phyloP scores from a whole-genome alignment of 2,329 filamentous ascomycete species.

The Sporothrix sp. region DNA sequence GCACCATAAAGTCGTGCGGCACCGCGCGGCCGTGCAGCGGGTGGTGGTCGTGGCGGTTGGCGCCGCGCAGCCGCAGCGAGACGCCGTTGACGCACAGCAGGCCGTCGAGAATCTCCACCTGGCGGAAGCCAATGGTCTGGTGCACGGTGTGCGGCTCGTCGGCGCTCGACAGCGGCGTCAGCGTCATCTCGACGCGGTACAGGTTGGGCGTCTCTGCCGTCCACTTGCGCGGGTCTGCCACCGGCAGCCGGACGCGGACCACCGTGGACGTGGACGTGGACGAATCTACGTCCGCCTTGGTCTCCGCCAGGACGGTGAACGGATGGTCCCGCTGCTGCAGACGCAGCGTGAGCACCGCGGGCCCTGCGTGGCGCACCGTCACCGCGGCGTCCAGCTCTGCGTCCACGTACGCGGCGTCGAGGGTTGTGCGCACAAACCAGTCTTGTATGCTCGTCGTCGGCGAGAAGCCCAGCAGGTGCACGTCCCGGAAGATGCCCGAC shows the following conservation, averaged over 20 bases:
- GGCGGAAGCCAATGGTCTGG: constrained; percentile 54
- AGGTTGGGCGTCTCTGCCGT: constrained; percentile 57
- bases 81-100: constrained; percentile 54
- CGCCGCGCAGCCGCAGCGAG: constrained; percentile 51
- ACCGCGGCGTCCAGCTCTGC: constrained; percentile 41
- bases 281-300: neutral
- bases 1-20: constrained; percentile 49
- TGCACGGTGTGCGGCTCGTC: constrained; percentile 30
- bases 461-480: constrained; percentile 50
- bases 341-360: constrained; percentile 28
- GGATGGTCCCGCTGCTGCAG: constrained; percentile 22
- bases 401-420: constrained; percentile 42
- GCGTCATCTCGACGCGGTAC: constrained; percentile 42
- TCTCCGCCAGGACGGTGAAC: neutral
- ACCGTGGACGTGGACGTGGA: neutral
- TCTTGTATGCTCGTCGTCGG: constrained; percentile 43
- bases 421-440: constrained; percentile 43
- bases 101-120: constrained; percentile 51
- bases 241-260: constrained; percentile 28
- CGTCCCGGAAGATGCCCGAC: constrained; percentile 58
- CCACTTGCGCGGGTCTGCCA: constrained; percentile 53
- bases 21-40: constrained; percentile 53
- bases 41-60: constrained; percentile 64
- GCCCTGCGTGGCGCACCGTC: constrained; percentile 23
- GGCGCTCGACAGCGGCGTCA: constrained; percentile 19